Evolutionary conservation across 345 rosid species (phyloP).

Genomic region (Populus simonii): DNA sequence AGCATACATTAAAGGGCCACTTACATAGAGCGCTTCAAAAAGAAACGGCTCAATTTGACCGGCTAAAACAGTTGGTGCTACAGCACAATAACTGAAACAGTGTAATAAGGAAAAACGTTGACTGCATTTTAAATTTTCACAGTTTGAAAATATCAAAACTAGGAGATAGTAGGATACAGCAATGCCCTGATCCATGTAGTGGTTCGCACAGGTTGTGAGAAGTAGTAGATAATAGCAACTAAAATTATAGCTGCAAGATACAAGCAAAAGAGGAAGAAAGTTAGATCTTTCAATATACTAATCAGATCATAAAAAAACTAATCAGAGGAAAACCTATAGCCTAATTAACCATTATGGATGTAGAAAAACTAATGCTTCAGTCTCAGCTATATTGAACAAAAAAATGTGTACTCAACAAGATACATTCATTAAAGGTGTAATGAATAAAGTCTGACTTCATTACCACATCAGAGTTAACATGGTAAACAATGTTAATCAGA

Average conservation of each 20-base stretch:
- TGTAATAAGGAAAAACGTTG: slow-evolving; percentile 30
- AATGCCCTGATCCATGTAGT: slow-evolving; percentile 57
- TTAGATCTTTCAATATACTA: neutral
- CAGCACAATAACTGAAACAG: slow-evolving; percentile 63
- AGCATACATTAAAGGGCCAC: slow-evolving; percentile 18
- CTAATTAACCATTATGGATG: no score
- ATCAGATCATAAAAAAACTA: no score
- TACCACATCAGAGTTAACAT: no score
- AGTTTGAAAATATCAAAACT: neutral
- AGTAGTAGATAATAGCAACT: slow-evolving; percentile 66
- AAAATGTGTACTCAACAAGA: no score
- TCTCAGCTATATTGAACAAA: no score
- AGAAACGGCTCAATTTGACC: slow-evolving; percentile 78
- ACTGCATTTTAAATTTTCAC: slow-evolving; percentile 2
- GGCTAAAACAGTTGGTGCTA: slow-evolving; percentile 80
- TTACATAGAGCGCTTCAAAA: slow-evolving; percentile 90
- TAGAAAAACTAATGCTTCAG: no score
- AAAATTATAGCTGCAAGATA: slow-evolving; percentile 59
- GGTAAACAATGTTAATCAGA: no score
- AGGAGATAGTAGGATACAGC: slow-evolving; percentile 51
- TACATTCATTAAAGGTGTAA: no score
- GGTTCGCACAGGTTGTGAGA: slow-evolving; percentile 49
- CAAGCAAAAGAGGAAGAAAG: slow-evolving; percentile 13
- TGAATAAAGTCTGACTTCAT: no score
- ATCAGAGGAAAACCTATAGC: no score